Evolutionary conservation across 2,329 filamentous ascomycete genomes (phyloP).

Genomic region (Dactylellina leptospora): DNA sequence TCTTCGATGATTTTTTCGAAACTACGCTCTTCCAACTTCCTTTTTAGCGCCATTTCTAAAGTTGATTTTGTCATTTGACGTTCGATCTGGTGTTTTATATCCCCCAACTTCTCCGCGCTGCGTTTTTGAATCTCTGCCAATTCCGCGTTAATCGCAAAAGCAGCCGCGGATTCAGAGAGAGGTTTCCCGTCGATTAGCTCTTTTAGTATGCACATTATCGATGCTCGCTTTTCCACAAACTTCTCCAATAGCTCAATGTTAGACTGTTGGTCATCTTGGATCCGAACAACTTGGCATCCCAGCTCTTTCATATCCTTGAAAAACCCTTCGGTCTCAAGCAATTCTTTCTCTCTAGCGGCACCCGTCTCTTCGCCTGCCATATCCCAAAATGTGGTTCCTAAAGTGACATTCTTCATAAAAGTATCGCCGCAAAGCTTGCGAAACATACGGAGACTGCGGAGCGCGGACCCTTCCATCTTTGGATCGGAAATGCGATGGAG

Average conservation of each 20-base stretch:
- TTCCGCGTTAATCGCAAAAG: not conserved
- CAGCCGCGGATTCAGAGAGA: constrained; percentile 1
- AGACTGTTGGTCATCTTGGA: not conserved
- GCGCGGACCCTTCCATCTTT: constrained; percentile 59
- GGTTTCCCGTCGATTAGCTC: not conserved
- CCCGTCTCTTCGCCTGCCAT: constrained; percentile 22
- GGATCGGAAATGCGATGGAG: constrained; percentile 59
- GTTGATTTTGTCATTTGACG: constrained; percentile 3
- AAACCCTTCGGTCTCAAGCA: constrained; percentile 14
- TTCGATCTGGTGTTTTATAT: constrained; percentile 8
- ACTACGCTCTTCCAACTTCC: not conserved
- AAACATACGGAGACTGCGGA: constrained; percentile 60
- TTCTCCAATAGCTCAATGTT: not conserved
- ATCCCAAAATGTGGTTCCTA: constrained; percentile 62
- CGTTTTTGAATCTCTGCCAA: not conserved
- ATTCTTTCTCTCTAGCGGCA: constrained; percentile 53
- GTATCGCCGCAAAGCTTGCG: constrained; percentile 59
- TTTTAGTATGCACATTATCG: not conserved
- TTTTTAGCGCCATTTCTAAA: constrained; percentile 1
- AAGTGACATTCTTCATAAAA: constrained; percentile 59
- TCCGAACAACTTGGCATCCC: not conserved
- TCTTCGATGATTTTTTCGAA: constrained; percentile 11
- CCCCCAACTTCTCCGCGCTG: not conserved
- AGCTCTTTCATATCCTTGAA: constrained; percentile 3
- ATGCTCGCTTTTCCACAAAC: constrained; percentile 4